Base-by-base conservation (phyloP, 1,284 basidiomycete species). In the Rugosomyces carneus region DNA sequence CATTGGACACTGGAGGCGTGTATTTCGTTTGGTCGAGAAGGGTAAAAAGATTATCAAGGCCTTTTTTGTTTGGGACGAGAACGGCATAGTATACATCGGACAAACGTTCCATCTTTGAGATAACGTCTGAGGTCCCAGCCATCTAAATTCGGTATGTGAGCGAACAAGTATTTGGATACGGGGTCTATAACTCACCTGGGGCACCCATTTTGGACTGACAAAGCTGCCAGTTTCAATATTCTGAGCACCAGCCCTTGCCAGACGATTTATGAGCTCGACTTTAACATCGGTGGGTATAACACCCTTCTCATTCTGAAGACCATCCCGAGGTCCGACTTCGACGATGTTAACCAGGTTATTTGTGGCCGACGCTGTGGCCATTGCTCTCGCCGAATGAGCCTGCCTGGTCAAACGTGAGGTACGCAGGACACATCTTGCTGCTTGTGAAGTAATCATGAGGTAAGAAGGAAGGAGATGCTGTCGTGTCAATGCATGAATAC, bases 181-280 rank as follows among this genome's bases (percentile, higher is more conserved):
- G n/a, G 15, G 27, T 6, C 11, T 11, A 6, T 34, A 23, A 68
- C 80, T 49, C 52, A 85, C 90, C 76, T 93, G 89, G 0, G 92
- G 93, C 13, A 96, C 89, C 87, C 92, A 93, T 63, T 92, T 93
- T 0, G 87, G 85, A 61, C 89, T 89, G 45, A 97, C 93, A 60
- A 96, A 96, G 58, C 89, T 89, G 4, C 94, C 94, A 0, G 84
- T 80, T 67, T 98, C 94, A 53, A 98, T 85, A 45, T 72, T 79
- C 45, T 69, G 71, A 52, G 85, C 64, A 0, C 94, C 94, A 2
- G 88, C 81, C 7, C 67, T 60, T 4, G 77, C 79, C 3, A 97
- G 78, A 10, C 83, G 69, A 49, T 88, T 78, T 51, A 98, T 84
- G 39, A 98, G 76, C 55, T 89, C 84, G 35, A 84, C 78, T 65